Conservation (phyloP, 192 early-diverging fungal species). For the Backusella westeae region DNA sequence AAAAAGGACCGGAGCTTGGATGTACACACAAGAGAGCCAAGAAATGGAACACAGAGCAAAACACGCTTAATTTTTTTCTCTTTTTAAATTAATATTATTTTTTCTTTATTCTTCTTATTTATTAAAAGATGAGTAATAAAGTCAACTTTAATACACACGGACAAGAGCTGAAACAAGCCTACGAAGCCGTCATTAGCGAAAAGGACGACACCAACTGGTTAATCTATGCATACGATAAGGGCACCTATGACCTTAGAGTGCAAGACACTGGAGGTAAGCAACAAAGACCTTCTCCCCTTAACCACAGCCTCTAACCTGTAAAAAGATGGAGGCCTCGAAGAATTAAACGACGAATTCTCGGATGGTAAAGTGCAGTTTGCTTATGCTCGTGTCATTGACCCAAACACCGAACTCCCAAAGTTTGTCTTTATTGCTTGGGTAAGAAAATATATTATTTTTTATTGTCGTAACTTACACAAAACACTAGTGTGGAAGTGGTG, state of each 20-base stretch:
- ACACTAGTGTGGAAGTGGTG: slow-evolving; percentile 87
- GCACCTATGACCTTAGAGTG: slow-evolving; percentile 64
- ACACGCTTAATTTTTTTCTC: neutral
- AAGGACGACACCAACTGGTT: slow-evolving; percentile 66
- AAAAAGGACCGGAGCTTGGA: neutral
- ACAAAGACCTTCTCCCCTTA: neutral
- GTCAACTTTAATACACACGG: slow-evolving; percentile 69
- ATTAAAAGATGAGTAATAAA: slow-evolving; percentile 48
- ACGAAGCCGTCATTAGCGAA: slow-evolving; percentile 60
- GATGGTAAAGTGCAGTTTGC: slow-evolving; percentile 91
- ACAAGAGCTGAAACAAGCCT: slow-evolving; percentile 59
- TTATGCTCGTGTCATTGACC: slow-evolving; percentile 81
- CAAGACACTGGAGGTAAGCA: slow-evolving; percentile 54
- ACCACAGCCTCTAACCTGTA: neutral
- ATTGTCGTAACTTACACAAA: neutral
- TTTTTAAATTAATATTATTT: slow-evolving; percentile 12
- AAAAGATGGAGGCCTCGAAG: slow-evolving; percentile 73
- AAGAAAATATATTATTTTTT: slow-evolving; percentile 12
- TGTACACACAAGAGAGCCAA: neutral
- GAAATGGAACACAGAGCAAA: neutral
- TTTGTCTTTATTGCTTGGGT: slow-evolving; percentile 93
- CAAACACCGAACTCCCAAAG: slow-evolving; percentile 82
- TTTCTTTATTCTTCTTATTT: neutral
- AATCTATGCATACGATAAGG: slow-evolving; percentile 74
- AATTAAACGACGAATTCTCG: slow-evolving; percentile 88